Conservation (phyloP, 495 filamentous ascomycete genomes). For the Echria macrotheca region DNA sequence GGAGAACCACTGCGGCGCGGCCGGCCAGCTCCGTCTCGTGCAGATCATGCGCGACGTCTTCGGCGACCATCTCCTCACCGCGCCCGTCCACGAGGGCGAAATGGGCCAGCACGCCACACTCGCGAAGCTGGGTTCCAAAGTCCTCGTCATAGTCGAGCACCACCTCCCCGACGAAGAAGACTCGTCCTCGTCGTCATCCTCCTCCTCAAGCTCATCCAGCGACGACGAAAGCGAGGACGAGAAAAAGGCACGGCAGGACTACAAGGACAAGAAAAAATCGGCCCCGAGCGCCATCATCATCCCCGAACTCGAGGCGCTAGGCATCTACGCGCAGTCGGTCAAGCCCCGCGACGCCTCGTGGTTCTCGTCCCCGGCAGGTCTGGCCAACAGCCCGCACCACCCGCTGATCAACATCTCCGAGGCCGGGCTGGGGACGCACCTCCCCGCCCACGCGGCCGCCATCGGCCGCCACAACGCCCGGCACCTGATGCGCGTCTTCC, state of each 20-base stretch:
- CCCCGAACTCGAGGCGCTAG: constrained; percentile 48
- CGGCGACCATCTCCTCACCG: constrained; percentile 44
- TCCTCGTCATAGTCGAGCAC: constrained; percentile 52
- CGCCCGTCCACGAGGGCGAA: constrained; percentile 39
- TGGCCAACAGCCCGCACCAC: constrained; percentile 45
- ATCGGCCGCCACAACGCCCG: constrained; percentile 46
- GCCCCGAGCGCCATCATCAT: constrained; percentile 36
- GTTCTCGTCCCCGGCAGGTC: constrained; percentile 28
- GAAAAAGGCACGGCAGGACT: constrained; percentile 32
- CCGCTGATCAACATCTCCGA: constrained; percentile 56
- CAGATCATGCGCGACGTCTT: constrained; percentile 52
- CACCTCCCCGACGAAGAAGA: constrained; percentile 43
- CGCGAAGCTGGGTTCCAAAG: constrained; percentile 44
- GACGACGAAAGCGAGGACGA: constrained; percentile 39
- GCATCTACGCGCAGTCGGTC: constrained; percentile 52
- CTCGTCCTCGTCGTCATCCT: constrained; percentile 17
- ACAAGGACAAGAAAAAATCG: constrained; percentile 37
- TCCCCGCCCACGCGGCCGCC: constrained; percentile 27
- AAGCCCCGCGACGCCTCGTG: constrained; percentile 50
- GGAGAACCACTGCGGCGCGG: constrained; percentile 46
- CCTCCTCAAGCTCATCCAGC: constrained; percentile 20
- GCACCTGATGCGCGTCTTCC: constrained; percentile 52
- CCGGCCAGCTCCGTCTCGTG: constrained; percentile 44
- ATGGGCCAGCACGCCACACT: constrained; percentile 41
- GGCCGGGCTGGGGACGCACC: constrained; percentile 35